phyloP scores from a whole-genome alignment of 225 moss, liverwort and hornwort genomes.

The Rhytidiadelphus loreus region DNA sequence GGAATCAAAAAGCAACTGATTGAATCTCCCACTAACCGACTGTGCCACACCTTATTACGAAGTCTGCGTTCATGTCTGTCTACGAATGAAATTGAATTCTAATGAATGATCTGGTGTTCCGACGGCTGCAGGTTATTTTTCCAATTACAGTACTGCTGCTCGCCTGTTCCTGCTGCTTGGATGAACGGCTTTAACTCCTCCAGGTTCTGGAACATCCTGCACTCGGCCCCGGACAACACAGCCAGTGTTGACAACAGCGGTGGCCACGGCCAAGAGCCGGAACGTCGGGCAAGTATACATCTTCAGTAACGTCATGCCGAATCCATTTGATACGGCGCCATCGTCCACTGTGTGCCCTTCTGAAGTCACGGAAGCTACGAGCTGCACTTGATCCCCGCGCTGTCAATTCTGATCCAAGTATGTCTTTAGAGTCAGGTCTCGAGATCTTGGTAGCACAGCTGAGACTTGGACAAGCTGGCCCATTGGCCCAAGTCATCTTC shows the following conservation, averaged over 20 bases:
- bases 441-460: background rate
- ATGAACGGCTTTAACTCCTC: background rate
- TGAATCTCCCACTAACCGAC: background rate
- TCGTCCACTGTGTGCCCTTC: background rate
- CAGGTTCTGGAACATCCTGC: conserved; percentile 14
- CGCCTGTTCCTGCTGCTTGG: background rate
- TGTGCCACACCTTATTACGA: background rate
- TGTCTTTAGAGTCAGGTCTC: background rate
- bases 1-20: background rate
- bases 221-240: background rate
- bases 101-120: background rate
- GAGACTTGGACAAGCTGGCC: background rate
- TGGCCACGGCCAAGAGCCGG: conserved; percentile 9
- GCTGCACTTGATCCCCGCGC: background rate
- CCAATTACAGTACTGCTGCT: background rate
- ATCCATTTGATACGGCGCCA: conserved; percentile 9
- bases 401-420: background rate
- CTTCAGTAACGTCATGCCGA: background rate
- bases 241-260: background rate
- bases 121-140: background rate
- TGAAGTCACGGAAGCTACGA: background rate
- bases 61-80: background rate
- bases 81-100: background rate
- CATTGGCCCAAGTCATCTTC: background rate
- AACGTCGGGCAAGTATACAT: conserved; percentile 15